phyloP scores from a whole-genome alignment of 495 filamentous ascomycete species.

The Chaetomidium leptoderma region DNA sequence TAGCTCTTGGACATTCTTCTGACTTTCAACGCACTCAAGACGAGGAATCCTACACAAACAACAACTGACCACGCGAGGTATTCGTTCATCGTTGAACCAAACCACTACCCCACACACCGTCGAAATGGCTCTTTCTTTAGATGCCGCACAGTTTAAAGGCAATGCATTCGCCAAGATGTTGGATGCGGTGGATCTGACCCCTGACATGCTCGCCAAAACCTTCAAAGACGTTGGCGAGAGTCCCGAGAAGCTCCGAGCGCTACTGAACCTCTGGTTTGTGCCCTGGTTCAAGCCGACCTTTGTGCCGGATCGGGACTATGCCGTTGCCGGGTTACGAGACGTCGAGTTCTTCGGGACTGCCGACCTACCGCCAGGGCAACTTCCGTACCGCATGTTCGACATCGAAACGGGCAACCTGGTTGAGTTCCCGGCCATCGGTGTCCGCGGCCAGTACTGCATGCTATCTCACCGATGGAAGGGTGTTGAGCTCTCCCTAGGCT shows the following conservation, averaged over 20 bases:
- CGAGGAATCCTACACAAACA: too few species aligned
- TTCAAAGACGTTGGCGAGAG: constrained; percentile 25
- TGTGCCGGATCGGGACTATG: constrained; percentile 20
- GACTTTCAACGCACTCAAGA: too few species aligned
- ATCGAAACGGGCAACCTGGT: constrained; percentile 42
- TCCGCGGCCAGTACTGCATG: constrained; percentile 42
- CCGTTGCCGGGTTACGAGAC: constrained; percentile 17
- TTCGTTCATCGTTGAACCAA: background rate
- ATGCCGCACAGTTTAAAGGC: background rate
- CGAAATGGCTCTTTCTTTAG: background rate
- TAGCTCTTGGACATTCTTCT: too few species aligned
- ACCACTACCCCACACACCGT: background rate
- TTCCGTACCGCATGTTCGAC: constrained; percentile 45
- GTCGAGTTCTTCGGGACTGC: constrained; percentile 26
- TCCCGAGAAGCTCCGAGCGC: constrained; percentile 29
- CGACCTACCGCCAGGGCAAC: constrained; percentile 18
- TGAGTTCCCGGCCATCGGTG: constrained; percentile 26
- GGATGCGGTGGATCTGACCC: constrained; percentile 18
- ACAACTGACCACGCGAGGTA: too few species aligned
- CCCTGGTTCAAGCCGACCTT: constrained; percentile 32
- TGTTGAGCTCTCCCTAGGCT: constrained; percentile 36
- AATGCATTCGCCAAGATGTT: constrained; percentile 1
- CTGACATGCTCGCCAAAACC: constrained; percentile 22
- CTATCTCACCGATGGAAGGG: constrained; percentile 49
- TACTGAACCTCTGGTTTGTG: constrained; percentile 31